phyloP scores from a whole-genome alignment of 2,329 filamentous ascomycete species.

The Scedosporium dehoogii region DNA sequence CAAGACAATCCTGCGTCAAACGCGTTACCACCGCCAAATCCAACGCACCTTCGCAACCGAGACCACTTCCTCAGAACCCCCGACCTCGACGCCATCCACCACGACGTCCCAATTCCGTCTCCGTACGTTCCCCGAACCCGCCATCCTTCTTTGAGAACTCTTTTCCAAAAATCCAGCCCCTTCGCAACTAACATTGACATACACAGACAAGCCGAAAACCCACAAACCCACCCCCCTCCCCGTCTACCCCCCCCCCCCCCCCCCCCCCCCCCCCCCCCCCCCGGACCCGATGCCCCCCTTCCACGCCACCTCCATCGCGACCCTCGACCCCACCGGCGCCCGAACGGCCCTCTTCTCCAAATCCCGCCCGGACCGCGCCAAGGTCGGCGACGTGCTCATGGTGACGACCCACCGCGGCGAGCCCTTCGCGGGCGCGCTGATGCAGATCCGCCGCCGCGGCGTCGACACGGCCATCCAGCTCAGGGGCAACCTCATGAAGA shows the following conservation, averaged over 20 bases:
- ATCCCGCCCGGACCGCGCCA: conserved; percentile 66
- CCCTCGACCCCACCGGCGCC: conserved; percentile 76
- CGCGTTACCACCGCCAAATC: conserved; percentile 35
- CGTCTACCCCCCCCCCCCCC: conserved; percentile 10
- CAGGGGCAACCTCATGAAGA: conserved; percentile 73
- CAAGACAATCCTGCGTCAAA: conserved; percentile 52
- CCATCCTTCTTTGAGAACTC: not conserved
- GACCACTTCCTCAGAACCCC: conserved; percentile 24
- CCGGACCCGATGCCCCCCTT: conserved; percentile 57
- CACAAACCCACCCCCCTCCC: conserved; percentile 12
- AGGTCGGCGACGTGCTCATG: conserved; percentile 82
- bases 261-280: conserved; percentile 6
- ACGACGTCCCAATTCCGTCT: conserved; percentile 18
- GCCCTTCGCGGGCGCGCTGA: conserved; percentile 79
- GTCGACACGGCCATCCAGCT: conserved; percentile 83
- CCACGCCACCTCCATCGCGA: conserved; percentile 56
- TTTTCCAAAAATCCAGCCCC: too few relatives aligned
- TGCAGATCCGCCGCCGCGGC: conserved; percentile 80
- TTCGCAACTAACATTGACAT: not conserved
- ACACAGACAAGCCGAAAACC: conserved; percentile 2
- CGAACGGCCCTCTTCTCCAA: conserved; percentile 73
- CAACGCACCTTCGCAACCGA: conserved; percentile 9
- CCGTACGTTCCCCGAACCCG: conserved; percentile 17
- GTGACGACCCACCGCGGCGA: conserved; percentile 73
- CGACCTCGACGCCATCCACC: conserved; percentile 17